phyloP scores from a whole-genome alignment of 176 grass and related monocot species.

The Tuctoria greenei region DNA sequence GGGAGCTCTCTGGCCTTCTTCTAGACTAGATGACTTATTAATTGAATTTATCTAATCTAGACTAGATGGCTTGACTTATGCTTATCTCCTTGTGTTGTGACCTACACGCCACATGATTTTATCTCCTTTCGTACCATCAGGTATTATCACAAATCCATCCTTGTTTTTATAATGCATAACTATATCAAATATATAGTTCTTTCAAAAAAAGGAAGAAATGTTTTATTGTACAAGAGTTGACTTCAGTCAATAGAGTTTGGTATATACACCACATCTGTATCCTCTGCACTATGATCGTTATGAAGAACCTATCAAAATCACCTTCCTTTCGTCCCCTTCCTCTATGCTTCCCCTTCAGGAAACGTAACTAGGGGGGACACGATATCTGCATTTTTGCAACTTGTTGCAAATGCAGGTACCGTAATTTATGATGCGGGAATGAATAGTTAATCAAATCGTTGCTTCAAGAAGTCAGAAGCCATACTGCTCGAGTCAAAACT shows the following conservation, averaged over 20 bases:
- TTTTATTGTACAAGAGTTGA: constrained; percentile 1
- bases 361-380: neutral
- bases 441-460: constrained; percentile 21
- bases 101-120: neutral
- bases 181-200: neutral
- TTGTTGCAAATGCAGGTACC: neutral
- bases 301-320: constrained; percentile 19
- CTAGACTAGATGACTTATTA: no score
- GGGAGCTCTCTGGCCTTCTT: no score
- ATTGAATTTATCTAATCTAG: no score
- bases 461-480: constrained; percentile 9
- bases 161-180: constrained; percentile 4
- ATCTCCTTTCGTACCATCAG: neutral
- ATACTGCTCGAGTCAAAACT: constrained; percentile 55
- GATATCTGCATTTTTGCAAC: constrained; percentile 24
- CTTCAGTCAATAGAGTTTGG: constrained; percentile 2
- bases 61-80: no score
- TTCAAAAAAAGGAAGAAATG: neutral
- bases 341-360: neutral
- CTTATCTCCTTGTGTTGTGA: no score
- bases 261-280: constrained; percentile 38
- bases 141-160: neutral
- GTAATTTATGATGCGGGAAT: constrained; percentile 18
- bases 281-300: constrained; percentile 9
- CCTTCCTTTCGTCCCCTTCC: neutral